These are phyloP conservation scores for Dendrobium chrysotoxum DNA, from an alignment of 106 monocot species.

Conservation along the genomic window DNA sequence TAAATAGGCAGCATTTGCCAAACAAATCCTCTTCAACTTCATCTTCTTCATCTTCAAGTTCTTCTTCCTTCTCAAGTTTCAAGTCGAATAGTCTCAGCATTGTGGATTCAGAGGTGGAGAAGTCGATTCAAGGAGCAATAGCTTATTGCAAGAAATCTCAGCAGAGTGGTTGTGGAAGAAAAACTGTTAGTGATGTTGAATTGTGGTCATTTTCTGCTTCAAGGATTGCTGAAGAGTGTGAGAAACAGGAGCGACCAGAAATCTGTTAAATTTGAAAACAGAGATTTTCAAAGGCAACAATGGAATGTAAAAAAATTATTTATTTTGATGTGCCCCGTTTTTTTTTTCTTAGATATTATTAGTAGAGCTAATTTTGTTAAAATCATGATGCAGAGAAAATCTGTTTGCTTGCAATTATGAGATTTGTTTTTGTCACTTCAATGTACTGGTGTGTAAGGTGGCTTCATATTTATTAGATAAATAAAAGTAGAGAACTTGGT, in stretches of 20 bases:
- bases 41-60: conserved; percentile 41
- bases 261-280: conserved; percentile 12
- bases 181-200: conserved; percentile 47
- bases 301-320: not conserved
- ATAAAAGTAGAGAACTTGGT: no score
- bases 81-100: conserved; percentile 43
- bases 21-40: conserved; percentile 31
- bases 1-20: conserved; percentile 19
- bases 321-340: not conserved
- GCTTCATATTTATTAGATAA: no score
- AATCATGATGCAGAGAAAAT: not conserved
- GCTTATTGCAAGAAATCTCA: conserved; percentile 87
- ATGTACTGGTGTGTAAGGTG: no score
- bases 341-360: not conserved
- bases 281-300: not conserved
- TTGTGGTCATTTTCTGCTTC: conserved; percentile 28
- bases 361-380: not conserved
- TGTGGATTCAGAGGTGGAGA: conserved; percentile 65
- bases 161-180: conserved; percentile 33
- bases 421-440: not conserved
- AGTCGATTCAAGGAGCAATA: conserved; percentile 72
- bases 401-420: not conserved
- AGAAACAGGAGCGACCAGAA: conserved; percentile 8
- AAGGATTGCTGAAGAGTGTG: conserved; percentile 24
- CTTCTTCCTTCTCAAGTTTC: conserved; percentile 41